Base-by-base conservation (phyloP, 2,329 filamentous ascomycete species). In the Beauveria australis region DNA sequence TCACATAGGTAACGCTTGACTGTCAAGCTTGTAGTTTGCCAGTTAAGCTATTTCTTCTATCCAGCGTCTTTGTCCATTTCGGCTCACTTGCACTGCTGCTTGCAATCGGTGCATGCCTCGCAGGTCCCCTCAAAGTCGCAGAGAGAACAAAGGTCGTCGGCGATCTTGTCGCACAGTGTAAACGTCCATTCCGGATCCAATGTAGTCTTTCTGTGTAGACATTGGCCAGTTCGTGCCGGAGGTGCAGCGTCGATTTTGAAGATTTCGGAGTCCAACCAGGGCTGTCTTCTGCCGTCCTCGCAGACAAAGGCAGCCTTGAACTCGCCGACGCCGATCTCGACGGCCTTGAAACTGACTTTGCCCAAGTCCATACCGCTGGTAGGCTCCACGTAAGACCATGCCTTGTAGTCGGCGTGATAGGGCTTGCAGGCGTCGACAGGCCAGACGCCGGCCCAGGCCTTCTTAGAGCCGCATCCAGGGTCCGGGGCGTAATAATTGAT, bases 101-200 rank as follows among this genome's bases (percentile, higher is more conserved):
- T 1, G 5, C 12, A 37, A 6, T 37, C 1, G 14, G 0, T 0
- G 33, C 33, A 37, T 16, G 5, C 2, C 0, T 16, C 1, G 33
- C 33, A 37, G 33, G 30, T 33, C 3, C 12, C 26, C 26, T 28
- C 0, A 28, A 7, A 16, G 6, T 16, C 5, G 30, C 33, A 37
- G 12, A 6, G 0, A 37, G 1, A 16, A 37, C 33, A 37, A 37
- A 37, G 0, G 12, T 0, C 6, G 2, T 37, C 12, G 33, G 1
- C 2, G 5, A 46, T 1, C 44, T 46, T 46, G 19, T 24, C 44
- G 19, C 44, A 46, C 3, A 19, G 10, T 9, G 44, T 46, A 46
- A 24, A 46, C 22, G 1, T 18, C 30, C 18, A 24, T 4, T 5
- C 30, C 26, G 22, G 30, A n/a, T 52, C 24, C 12, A 4, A 24